These are phyloP conservation scores for Endocarpon pusillum DNA, from an alignment of 495 filamentous ascomycete genomes.

Conservation along the genomic window DNA sequence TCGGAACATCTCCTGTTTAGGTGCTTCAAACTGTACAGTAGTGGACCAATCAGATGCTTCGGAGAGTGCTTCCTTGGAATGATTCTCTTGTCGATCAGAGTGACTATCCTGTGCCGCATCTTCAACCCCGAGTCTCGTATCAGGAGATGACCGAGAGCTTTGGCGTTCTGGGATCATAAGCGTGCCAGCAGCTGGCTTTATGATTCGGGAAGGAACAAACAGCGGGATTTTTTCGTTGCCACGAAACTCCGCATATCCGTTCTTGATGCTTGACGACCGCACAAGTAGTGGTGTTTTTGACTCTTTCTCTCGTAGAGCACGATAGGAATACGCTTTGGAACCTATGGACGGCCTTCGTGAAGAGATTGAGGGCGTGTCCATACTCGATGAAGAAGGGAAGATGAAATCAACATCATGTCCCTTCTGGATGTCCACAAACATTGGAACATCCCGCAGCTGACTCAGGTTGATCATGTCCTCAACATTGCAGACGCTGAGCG, in stretches of 20 bases:
- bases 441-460: too few species aligned
- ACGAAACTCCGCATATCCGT: neutral
- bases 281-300: neutral
- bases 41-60: slow-evolving; percentile 1
- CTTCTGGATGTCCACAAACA: too few species aligned
- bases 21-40: neutral
- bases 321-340: neutral
- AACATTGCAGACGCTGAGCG: neutral
- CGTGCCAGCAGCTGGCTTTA: too few species aligned
- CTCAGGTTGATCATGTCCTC: neutral
- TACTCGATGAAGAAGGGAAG: neutral
- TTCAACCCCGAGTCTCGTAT: neutral
- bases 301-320: neutral
- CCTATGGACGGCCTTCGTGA: neutral
- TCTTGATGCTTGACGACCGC: neutral
- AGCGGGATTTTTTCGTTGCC: neutral
- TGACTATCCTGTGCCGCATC: neutral
- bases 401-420: neutral
- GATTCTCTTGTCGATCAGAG: neutral
- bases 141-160: neutral
- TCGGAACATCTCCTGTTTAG: neutral
- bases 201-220: slow-evolving; percentile 1
- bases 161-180: neutral
- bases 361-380: neutral
- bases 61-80: neutral